A percentile compares a stretch with the other conserved stretches of the same genome.
phyloP scores from a whole-genome alignment of 768 basidiomycete species.

The Boletus barrowsii region DNA sequence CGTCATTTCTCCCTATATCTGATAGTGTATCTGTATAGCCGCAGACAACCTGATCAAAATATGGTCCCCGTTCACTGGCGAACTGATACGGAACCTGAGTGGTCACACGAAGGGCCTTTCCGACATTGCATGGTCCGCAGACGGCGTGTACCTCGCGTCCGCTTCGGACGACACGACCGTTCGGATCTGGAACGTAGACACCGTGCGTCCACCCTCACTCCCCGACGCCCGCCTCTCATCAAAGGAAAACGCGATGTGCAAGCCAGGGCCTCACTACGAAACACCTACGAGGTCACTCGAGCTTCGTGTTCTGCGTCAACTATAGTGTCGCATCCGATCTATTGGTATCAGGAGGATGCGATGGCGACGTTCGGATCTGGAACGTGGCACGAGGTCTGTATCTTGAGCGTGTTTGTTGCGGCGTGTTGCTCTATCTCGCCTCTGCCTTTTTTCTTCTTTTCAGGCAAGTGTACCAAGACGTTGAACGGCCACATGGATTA shows the following conservation, averaged over 20 bases:
- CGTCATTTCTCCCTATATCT: neutral
- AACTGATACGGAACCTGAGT: slow-evolving; percentile 67
- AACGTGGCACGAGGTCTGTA: slow-evolving; percentile 71
- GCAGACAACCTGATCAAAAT: slow-evolving; percentile 78
- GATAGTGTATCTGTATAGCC: slow-evolving; percentile 39
- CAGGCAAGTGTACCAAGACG: slow-evolving; percentile 82
- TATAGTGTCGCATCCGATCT: slow-evolving; percentile 87
- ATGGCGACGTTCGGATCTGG: slow-evolving; percentile 93
- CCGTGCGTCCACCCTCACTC: slow-evolving; percentile 44
- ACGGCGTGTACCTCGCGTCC: slow-evolving; percentile 80
- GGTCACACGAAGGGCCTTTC: slow-evolving; percentile 84
- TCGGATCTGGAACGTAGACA: slow-evolving; percentile 85
- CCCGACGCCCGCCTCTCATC: neutral
- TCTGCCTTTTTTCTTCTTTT: neutral
- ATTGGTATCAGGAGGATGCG: slow-evolving; percentile 89
- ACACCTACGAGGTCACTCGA: slow-evolving; percentile 76
- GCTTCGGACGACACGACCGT: slow-evolving; percentile 91
- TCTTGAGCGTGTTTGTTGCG: neutral
- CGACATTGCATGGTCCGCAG: slow-evolving; percentile 85
- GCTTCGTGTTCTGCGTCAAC: slow-evolving; percentile 88
- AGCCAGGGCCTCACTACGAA: slow-evolving; percentile 67
- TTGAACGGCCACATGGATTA: slow-evolving; percentile 93
- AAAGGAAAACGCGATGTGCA: neutral
- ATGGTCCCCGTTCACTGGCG: slow-evolving; percentile 79
- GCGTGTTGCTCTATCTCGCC: neutral